Base-by-base conservation (phyloP, 2,329 filamentous ascomycete genomes). In the Fusarium cicatricum region DNA sequence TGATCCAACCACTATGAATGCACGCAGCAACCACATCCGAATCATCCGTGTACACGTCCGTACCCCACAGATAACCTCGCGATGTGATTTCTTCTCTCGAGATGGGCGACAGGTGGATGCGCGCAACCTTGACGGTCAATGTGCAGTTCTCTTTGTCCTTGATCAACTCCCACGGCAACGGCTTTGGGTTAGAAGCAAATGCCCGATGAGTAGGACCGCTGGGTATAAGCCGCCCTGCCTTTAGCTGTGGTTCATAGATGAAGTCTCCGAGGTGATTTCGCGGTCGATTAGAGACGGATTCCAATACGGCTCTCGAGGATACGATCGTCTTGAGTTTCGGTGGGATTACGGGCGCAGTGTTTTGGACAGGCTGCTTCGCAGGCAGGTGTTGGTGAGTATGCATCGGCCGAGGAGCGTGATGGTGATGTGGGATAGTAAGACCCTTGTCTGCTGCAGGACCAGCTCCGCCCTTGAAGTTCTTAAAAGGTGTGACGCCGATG, bases 41-140 rank as follows among this genome's bases (percentile, higher is more conserved):
- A 74, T 99, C 95, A 66, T 99, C 95, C 0, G 92, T 96, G 71
- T 98, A 98, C 7, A 99, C 84, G 32, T 96, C 93, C 0, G 92
- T 95, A 1, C 95, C 95, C 93, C 94, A 99, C 0, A 99, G 74
- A 8, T 91, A 90, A 16, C 90, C 85, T 29, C 91, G 85, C 8
- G 86, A 78, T 11, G 92, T 96, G 45, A 98, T 93, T 64, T 96
- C 91, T 71, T 95, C 90, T 26, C 94, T 84, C 19, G 90, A 85
- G 8, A 81, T 76, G 1, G 85, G 74, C 9, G 85, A 85, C 8
- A 99, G 79, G 67, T 95, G 92, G 41, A 90, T 85, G 23, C 90
- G 86, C 2, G 93, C 90, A 7, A 99, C 87, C 67, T 95, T 91
- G 57, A 99, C 84, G 0, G 92, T 97, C 60, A 96, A 86, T 0